Evolutionary conservation across 108 stramenopile genomes (phyloP).

Genomic region (Skeletonema tropicum): DNA sequence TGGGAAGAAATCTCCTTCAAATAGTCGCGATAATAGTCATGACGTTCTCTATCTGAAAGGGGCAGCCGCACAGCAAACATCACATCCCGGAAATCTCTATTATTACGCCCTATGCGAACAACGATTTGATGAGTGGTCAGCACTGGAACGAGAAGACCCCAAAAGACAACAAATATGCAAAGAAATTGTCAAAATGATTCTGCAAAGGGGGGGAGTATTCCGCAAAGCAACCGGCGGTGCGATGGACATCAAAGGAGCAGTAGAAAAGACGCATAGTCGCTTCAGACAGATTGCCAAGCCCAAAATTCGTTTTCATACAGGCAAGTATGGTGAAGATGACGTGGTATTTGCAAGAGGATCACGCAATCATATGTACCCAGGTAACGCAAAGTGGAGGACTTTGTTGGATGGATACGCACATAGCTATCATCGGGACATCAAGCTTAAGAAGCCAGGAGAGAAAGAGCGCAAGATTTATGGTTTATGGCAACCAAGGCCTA

Average conservation of each 20-base stretch:
- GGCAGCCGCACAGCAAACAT: slow-evolving; percentile 1
- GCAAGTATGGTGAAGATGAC: neutral
- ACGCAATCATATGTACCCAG: slow-evolving; percentile 4
- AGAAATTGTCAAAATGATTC: slow-evolving; percentile 2
- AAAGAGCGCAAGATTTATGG: neutral
- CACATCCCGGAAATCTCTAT: slow-evolving; percentile 4
- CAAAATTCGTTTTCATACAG: neutral
- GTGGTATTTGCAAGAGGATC: neutral
- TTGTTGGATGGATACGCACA: neutral
- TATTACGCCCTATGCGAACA: slow-evolving; percentile 5
- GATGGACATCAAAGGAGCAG: neutral
- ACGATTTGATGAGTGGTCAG: neutral
- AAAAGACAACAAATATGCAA: neutral
- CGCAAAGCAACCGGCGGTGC: neutral
- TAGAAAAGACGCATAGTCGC: neutral
- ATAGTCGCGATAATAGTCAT: neutral
- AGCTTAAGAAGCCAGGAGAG: neutral
- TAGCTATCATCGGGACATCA: neutral
- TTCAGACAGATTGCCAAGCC: slow-evolving; percentile 5
- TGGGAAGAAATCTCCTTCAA: neutral
- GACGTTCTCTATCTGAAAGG: neutral
- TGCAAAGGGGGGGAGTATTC: neutral
- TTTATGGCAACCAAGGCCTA: neutral
- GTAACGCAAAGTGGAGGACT: slow-evolving; percentile 3
- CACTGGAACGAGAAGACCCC: neutral